A percentile compares a stretch with the other conserved stretches of the same genome.
phyloP scores from a whole-genome alignment of 805 yeast species.

The Nakazawaea anatomiae region DNA sequence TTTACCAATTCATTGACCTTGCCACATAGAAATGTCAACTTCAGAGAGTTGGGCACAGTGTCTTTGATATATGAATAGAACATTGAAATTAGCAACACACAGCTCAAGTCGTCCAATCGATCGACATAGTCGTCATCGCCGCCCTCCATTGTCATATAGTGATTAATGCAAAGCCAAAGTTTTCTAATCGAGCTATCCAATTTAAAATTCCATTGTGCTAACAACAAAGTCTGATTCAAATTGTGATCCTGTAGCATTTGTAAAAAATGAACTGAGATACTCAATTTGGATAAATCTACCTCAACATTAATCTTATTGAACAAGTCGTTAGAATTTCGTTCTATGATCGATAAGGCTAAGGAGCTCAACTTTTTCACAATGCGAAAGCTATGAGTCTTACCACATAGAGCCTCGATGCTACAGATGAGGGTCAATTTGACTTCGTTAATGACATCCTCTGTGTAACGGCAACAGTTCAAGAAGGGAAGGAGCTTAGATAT shows the following conservation, averaged over 20 bases:
- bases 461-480: background rate
- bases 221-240: constrained; percentile 14
- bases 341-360: background rate
- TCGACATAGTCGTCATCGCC: background rate
- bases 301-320: background rate
- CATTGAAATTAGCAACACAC: constrained; percentile 18
- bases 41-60: constrained; percentile 10
- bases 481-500: constrained; percentile 1
- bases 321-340: background rate
- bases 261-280: constrained; percentile 20
- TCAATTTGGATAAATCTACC: constrained; percentile 18
- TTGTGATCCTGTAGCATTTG: constrained; percentile 20
- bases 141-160: constrained; percentile 18
- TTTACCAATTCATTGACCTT: constrained; percentile 22
- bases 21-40: constrained; percentile 14
- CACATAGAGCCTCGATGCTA: constrained; percentile 1
- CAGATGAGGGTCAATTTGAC: constrained; percentile 2
- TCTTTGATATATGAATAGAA: constrained; percentile 16
- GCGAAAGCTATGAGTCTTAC: background rate
- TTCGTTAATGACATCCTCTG: constrained; percentile 1
- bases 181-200: constrained; percentile 21
- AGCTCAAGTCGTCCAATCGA: constrained; percentile 23
- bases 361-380: background rate
- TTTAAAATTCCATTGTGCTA: constrained; percentile 16
- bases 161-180: constrained; percentile 27